phyloP scores from a whole-genome alignment of 2,329 filamentous ascomycete species.

The Huntiella moniliformis region DNA sequence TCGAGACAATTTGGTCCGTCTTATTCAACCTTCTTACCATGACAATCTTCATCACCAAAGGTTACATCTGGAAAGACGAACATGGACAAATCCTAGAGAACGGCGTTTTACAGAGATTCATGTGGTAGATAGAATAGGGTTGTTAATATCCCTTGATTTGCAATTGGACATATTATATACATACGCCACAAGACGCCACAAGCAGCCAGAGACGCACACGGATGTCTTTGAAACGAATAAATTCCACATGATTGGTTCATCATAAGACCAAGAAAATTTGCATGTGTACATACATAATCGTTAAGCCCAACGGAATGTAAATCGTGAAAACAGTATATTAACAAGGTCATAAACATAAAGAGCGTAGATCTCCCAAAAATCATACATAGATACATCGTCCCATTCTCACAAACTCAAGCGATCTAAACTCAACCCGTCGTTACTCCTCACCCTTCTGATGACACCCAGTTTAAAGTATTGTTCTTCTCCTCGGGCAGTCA shows the following conservation, averaged over 20 bases:
- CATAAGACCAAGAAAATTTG: neutral
- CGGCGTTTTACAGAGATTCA: constrained; percentile 53
- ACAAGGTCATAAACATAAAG: no score
- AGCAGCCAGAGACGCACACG: neutral
- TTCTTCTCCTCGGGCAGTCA: constrained; percentile 60
- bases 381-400: neutral
- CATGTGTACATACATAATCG: no score
- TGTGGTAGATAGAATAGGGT: constrained; percentile 40
- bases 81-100: constrained; percentile 33
- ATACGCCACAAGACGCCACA: neutral
- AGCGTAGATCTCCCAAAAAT: no score
- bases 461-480: constrained; percentile 67
- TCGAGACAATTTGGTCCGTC: constrained; percentile 53
- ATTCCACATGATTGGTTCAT: neutral
- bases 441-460: constrained; percentile 51
- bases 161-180: neutral
- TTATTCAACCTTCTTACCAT: constrained; percentile 46
- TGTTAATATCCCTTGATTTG: neutral
- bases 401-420: constrained; percentile 48
- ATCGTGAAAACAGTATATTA: no score
- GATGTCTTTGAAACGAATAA: neutral
- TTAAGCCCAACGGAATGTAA: no score
- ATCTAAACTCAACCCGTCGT: constrained; percentile 57
- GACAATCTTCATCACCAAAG: constrained; percentile 49
- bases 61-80: constrained; percentile 45